Percentiles rank a stretch among this genome's conserved stretches.
Evolutionary conservation across 441 rosid species (phyloP).

Genomic region (Populus hybrid): DNA sequence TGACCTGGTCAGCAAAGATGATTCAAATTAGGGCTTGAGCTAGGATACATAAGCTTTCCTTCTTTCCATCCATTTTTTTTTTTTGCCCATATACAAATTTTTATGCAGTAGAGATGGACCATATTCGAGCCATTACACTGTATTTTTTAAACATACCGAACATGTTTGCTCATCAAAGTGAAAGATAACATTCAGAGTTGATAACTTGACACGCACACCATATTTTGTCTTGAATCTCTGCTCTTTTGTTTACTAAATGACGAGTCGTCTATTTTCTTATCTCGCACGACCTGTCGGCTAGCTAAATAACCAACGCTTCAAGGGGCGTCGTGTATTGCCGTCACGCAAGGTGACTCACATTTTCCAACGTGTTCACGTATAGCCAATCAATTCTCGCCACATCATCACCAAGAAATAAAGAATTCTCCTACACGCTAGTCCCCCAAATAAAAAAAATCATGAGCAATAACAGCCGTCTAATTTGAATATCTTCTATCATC

Average conservation of each 20-base stretch:
- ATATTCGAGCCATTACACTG: background rate
- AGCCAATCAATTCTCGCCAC: too few species aligned
- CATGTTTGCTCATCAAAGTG: background rate
- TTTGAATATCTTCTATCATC: background rate
- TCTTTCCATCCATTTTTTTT: background rate
- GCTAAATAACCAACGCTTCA: too few species aligned
- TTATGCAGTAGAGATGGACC: background rate
- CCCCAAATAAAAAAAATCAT: too few species aligned
- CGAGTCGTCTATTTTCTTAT: too few species aligned
- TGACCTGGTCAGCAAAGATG: slow-evolving; percentile 58
- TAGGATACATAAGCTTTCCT: background rate
- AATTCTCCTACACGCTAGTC: too few species aligned
- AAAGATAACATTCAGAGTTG: background rate
- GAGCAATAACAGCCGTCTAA: too few species aligned
- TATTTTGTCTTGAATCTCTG: too few species aligned
- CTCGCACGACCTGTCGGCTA: background rate
- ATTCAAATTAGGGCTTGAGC: slow-evolving; percentile 17
- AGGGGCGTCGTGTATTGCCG: background rate
- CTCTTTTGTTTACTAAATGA: too few species aligned
- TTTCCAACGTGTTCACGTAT: background rate
- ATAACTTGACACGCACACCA: too few species aligned
- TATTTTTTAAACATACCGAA: too few species aligned
- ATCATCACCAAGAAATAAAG: too few species aligned
- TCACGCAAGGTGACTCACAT: background rate
- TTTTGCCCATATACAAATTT: background rate